phyloP scores from a whole-genome alignment of 768 basidiomycete genomes.

The Mycena haematopus region DNA sequence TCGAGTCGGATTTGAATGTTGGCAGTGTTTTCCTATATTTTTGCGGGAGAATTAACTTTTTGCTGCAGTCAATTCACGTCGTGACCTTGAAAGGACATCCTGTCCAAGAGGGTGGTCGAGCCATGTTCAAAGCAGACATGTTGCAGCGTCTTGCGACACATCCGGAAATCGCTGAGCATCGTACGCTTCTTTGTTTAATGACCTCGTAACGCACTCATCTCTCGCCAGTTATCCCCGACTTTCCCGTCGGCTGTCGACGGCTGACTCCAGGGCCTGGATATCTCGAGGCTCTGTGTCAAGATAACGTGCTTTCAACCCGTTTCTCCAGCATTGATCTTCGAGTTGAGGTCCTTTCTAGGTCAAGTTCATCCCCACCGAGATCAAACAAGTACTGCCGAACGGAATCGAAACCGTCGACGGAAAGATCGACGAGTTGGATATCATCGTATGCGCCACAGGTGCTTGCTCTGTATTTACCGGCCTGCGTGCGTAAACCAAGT shows the following conservation, averaged over 20 bases:
- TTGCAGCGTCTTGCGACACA: constrained; percentile 56
- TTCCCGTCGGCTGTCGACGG: constrained; percentile 65
- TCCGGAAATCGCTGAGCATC: constrained; percentile 64
- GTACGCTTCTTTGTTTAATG: constrained; percentile 37
- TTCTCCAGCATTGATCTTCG: not conserved
- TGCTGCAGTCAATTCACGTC: constrained; percentile 44
- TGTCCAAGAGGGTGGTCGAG: constrained; percentile 43
- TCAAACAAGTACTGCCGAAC: constrained; percentile 55
- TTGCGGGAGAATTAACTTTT: not conserved
- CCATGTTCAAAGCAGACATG: constrained; percentile 53
- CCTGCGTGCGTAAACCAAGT: not conserved
- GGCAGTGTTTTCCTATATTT: constrained; percentile 29
- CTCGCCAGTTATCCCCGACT: constrained; percentile 60
- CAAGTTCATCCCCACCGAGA: constrained; percentile 57
- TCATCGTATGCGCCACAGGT: constrained; percentile 72
- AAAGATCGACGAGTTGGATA: constrained; percentile 57
- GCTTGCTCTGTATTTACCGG: constrained; percentile 10
- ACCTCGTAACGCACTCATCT: constrained; percentile 5
- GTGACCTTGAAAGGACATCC: constrained; percentile 48
- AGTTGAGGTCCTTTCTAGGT: constrained; percentile 42
- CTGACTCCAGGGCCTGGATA: constrained; percentile 74
- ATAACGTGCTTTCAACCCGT: constrained; percentile 51
- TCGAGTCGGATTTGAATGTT: constrained; percentile 60
- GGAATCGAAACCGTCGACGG: constrained; percentile 68
- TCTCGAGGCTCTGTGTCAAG: constrained; percentile 66